These are phyloP conservation scores for Paspalum vaginatum DNA, from an alignment of 176 grass and related monocot genomes.

Conservation along the genomic window DNA sequence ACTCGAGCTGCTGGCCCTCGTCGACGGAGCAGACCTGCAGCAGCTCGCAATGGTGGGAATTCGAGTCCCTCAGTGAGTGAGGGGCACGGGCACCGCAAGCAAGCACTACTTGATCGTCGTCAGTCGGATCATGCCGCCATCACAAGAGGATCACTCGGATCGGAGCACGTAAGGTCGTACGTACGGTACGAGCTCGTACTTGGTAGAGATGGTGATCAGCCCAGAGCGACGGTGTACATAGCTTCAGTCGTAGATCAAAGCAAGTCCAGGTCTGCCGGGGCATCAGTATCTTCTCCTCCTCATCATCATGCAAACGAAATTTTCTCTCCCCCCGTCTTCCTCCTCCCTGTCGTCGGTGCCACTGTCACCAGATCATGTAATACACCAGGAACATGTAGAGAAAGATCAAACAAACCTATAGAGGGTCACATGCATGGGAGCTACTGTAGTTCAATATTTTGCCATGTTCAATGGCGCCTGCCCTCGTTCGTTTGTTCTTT, in stretches of 20 bases:
- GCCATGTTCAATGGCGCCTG: background rate
- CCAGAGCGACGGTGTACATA: constrained; percentile 42
- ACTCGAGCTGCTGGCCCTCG: constrained; percentile 60
- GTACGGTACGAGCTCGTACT: background rate
- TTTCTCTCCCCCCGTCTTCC: background rate
- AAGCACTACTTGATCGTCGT: no score
- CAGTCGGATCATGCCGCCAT: background rate
- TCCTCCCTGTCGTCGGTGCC: background rate
- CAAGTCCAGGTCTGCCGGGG: constrained; percentile 19
- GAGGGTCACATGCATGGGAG: constrained; percentile 32
- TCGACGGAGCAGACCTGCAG: constrained; percentile 62
- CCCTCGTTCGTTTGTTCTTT: background rate
- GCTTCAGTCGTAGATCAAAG: constrained; percentile 34
- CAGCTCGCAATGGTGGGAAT: constrained; percentile 89
- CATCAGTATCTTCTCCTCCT: constrained; percentile 10
- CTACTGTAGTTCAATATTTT: background rate
- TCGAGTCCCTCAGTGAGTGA: constrained; percentile 78
- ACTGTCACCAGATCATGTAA: constrained; percentile 37
- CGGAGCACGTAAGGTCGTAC: background rate
- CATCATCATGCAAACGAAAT: constrained; percentile 10
- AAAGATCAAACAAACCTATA: constrained; percentile 37
- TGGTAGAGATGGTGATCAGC: background rate
- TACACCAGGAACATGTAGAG: constrained; percentile 42
- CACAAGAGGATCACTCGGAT: constrained; percentile 26
- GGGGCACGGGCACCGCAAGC: no score